These are phyloP conservation scores for Ilyonectria mors-panacis DNA, from an alignment of 2,329 filamentous ascomycete species.

Conservation along the genomic window DNA sequence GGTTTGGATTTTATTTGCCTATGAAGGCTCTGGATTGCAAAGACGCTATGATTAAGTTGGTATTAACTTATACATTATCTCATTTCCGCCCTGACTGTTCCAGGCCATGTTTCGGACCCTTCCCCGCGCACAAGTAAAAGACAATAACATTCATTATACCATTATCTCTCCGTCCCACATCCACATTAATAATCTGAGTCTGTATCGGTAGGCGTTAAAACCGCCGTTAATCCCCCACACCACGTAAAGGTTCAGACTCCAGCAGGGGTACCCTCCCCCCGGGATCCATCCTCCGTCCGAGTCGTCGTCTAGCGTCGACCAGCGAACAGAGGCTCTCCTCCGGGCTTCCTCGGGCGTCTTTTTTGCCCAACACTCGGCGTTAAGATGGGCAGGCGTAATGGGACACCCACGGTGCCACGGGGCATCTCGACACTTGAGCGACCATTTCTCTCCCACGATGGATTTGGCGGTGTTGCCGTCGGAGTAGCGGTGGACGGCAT, in stretches of 20 bases:
- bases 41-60: conserved; percentile 10
- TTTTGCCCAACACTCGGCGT: conserved; percentile 48
- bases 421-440: conserved; percentile 22
- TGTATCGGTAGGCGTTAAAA: conserved; percentile 41
- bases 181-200: conserved; percentile 32
- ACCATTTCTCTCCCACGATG: background rate
- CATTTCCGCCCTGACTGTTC: background rate
- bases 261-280: conserved; percentile 42
- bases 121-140: background rate
- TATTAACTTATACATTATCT: conserved; percentile 19
- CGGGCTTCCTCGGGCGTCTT: conserved; percentile 36
- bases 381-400: conserved; percentile 44
- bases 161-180: conserved; percentile 17
- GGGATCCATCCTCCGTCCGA: background rate
- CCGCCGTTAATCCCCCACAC: conserved; percentile 45
- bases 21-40: background rate
- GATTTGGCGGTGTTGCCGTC: background rate
- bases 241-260: conserved; percentile 49
- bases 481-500: background rate
- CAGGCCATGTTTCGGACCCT: background rate
- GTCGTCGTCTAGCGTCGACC: background rate
- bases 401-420: conserved; percentile 11
- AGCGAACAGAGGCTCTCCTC: background rate
- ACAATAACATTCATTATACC: background rate
- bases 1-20: background rate